Conservation (phyloP, 352 stramenopile genomes). For the Blastocystis sp. region DNA sequence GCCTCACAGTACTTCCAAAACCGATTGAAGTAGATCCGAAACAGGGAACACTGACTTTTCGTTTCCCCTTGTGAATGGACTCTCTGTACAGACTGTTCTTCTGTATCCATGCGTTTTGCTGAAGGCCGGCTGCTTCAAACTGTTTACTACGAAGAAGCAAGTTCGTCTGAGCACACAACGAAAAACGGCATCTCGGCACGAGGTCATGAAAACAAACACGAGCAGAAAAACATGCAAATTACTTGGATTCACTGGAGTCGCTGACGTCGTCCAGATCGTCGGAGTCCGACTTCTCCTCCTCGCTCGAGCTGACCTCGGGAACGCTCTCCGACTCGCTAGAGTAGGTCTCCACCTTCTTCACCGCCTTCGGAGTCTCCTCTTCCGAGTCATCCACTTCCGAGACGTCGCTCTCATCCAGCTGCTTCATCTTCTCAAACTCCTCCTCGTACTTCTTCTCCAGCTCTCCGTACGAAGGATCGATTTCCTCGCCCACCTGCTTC, state of each 20-base stretch:
- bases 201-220: background rate
- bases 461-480: background rate
- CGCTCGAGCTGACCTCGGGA: conserved; percentile 9
- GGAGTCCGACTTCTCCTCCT: background rate
- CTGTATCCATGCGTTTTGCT: too few relatives aligned
- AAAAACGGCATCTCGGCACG: background rate
- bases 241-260: conserved; percentile 17
- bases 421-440: conserved; percentile 31
- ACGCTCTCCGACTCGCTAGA: conserved; percentile 7
- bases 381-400: background rate
- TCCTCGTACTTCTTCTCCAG: conserved; percentile 26
- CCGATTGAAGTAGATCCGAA: background rate
- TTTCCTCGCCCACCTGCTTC: conserved; percentile 1
- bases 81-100: background rate
- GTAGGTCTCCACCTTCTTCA: background rate
- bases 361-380: background rate
- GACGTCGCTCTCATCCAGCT: conserved; percentile 25
- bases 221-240: background rate
- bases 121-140: too few relatives aligned
- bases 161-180: background rate
- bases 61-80: background rate
- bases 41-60: background rate
- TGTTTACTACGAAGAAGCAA: too few relatives aligned
- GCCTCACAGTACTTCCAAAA: conserved; percentile 31
- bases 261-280: conserved; percentile 34